phyloP scores from a whole-genome alignment of 352 stramenopile genomes.

The Elongisporangium undulatum region DNA sequence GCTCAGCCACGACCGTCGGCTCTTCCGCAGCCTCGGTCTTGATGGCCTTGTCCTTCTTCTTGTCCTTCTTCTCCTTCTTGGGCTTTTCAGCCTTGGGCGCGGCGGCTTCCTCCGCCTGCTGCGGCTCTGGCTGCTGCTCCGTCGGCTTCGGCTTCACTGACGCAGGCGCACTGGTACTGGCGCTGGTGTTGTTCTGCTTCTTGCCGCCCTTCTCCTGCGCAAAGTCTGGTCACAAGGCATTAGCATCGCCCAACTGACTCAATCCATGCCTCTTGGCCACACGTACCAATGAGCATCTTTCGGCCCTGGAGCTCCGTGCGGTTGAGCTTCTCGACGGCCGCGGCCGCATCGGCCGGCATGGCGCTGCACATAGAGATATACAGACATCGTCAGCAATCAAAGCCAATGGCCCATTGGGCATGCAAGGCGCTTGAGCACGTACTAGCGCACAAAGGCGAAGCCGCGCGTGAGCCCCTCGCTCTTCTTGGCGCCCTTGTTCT shows the following conservation, averaged over 20 bases:
- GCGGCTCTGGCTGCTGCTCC: constrained; percentile 10
- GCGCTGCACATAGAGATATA: constrained; percentile 30
- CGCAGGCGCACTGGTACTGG: neutral
- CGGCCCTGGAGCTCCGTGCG: constrained; percentile 70
- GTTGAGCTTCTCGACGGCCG: constrained; percentile 74
- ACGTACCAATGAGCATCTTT: constrained; percentile 77
- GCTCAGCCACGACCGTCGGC: constrained; percentile 8
- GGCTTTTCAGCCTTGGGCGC: constrained; percentile 8
- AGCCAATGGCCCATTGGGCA: neutral
- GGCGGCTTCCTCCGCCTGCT: constrained; percentile 11
- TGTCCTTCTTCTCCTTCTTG: constrained; percentile 13
- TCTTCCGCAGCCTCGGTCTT: constrained; percentile 7
- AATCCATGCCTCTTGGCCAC: neutral
- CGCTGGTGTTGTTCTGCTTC: constrained; percentile 5
- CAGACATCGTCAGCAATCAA: constrained; percentile 2
- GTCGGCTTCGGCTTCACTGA: constrained; percentile 10
- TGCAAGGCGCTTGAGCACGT: constrained; percentile 20
- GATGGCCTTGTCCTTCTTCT: constrained; percentile 12
- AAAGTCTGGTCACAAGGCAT: constrained; percentile 34
- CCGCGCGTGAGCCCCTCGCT: constrained; percentile 74
- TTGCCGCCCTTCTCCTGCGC: constrained; percentile 60
- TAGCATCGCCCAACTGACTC: neutral
- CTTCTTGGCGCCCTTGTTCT: constrained; percentile 85
- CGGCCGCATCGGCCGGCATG: constrained; percentile 61
- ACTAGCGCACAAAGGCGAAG: constrained; percentile 87